Conservation (phyloP, 2,329 filamentous ascomycete genomes). For the Colletotrichum falcatum region DNA sequence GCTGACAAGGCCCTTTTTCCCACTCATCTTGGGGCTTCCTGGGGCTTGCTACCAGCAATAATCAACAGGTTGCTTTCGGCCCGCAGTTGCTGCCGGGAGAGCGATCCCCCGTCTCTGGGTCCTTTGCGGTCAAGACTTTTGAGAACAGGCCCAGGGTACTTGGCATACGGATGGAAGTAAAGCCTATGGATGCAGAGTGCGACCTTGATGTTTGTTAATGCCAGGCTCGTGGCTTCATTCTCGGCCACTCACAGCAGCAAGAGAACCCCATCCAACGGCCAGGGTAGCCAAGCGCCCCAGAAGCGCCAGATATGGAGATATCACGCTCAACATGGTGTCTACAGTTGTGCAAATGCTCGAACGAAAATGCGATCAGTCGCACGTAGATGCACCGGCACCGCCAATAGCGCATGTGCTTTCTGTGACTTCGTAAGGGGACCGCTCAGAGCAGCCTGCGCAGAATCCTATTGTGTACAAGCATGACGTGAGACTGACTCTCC, state of each 20-base stretch:
- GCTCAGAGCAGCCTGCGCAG: background rate
- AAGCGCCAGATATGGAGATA: slow-evolving; percentile 1
- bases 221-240: background rate
- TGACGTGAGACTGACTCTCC: slow-evolving; percentile 36
- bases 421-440: background rate
- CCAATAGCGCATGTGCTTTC: background rate
- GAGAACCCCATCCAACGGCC: background rate
- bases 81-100: slow-evolving; percentile 21
- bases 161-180: slow-evolving; percentile 25
- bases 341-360: background rate
- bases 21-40: background rate
- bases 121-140: slow-evolving; percentile 9
- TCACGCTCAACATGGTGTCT: slow-evolving; percentile 7
- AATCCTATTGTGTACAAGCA: background rate
- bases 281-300: background rate
- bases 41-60: slow-evolving; percentile 12
- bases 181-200: slow-evolving; percentile 16
- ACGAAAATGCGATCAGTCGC: background rate
- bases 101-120: slow-evolving; percentile 29
- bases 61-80: slow-evolving; percentile 28
- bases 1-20: too few species aligned
- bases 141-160: slow-evolving; percentile 27
- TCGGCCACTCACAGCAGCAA: slow-evolving; percentile 3
- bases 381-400: background rate
- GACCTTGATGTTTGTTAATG: slow-evolving; percentile 2